Evolutionary conservation across 306 rosid genomes (phyloP), one percentile per base, ranked within the genome.

Genomic region (Trifolium repens): DNA sequence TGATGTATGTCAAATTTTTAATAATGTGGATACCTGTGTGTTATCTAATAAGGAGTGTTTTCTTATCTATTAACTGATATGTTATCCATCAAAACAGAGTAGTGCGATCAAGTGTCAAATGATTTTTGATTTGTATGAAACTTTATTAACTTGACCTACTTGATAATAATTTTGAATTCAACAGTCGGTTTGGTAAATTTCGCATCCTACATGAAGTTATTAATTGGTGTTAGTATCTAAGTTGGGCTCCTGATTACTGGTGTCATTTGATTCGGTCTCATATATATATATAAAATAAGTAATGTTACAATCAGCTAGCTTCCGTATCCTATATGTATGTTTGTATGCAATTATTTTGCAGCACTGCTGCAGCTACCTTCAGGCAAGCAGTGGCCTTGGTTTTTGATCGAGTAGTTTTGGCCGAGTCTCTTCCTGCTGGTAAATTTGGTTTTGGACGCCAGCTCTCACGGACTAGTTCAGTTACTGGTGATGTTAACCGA

Each of bases 291-390:
- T 17, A 17, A 17, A 54, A 58, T 14, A 60, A 30, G 4, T 60
- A 30, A 49, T 77, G 57, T 75, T 81, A 69, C 39, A 47, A 73
- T 39, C 63, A 71, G 47, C 67, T 27, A 43, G 78, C n/a, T 54
- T 52, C 24, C 39, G 67, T 7, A 15, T 32, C 67, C 22, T 79
- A 67, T 69, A 67, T 69, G 12, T 70, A 53, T 73, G 61, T 79
- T 75, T 79, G 75, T 75, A 80, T 85, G 69, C 81, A 79, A 61
- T 74, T 82, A 76, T 78, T 83, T 82, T 86, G 72, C 94, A 90
- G 97, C 83, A 91, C 97, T 73, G 97, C 98, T 82, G 98, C 97
- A 67, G 98, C 98, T 84, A 90, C 98, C 83, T 94, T 94, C 86
- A 87, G 97, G 87, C 98, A 94, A 87, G 97, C 97, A 17, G 97